Evolutionary conservation across 1,139 yeast genomes (phyloP), one percentile per base, ranked within the genome.

Genomic region (Arxiozyma bovina): DNA sequence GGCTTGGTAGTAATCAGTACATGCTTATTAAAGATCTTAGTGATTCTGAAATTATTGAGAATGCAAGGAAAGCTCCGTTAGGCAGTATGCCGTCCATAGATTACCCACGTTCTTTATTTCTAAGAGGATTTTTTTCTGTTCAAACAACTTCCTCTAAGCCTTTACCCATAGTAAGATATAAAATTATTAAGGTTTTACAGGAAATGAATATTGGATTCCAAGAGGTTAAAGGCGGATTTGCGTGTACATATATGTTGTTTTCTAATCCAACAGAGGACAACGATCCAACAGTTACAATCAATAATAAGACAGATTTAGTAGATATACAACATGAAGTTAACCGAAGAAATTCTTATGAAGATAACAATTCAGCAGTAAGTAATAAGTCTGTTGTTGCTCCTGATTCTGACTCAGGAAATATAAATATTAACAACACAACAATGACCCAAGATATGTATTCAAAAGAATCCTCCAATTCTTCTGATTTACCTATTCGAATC

Each of bases 81-180:
- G 86, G 85, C 53, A 73, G 85, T 25, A 90, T 90, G 96, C 96
- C 94, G 21, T 89, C 96, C 0, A 89, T 90, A 66, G 96, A 89
- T 67, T 87, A 83, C 65, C 96, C 96, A 58, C 85, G 85, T 71
- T 90, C 96, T 2, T 79, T 90, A 60, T 88, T 89, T 73, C 77
- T 91, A 68, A 89, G 90, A 69, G 98, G 98, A 1, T 88, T 91
- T 66, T 91, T 91, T 73, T 84, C 93, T 59, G 98, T 91, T 50
- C 96, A 90, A 71, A 87, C 96, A 1, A 91, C 98, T 0, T 89
- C 96, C 1, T 87, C 96, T 11, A 90, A 89, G 64, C 90, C 96
- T 20, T 76, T 91, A 54, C 91, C 94, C 9, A 87, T 87, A 57
- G 91, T 91, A 55, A 81, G 97, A 55, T 82, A 86, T 64, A 90